A percentile compares a stretch with the other conserved stretches of the same genome.
Conservation (phyloP, 2,329 filamentous ascomycete genomes). For the Colletotrichum spinosum region DNA sequence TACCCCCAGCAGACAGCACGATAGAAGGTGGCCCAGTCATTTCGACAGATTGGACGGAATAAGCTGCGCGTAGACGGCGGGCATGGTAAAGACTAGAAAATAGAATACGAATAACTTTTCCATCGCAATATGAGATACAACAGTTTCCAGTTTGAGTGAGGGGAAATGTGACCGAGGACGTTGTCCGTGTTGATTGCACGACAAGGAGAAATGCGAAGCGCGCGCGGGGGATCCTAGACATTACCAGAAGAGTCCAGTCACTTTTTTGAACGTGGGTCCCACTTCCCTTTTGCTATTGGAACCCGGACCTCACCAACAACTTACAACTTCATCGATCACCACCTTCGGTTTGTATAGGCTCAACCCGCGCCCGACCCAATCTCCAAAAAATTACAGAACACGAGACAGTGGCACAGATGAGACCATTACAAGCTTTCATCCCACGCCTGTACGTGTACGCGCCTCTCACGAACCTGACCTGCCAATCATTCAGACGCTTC, state of each 20-base stretch:
- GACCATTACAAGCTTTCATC: conserved; percentile 15
- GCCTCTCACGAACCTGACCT: conserved; percentile 18
- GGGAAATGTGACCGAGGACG: not conserved
- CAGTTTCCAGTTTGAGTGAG: not conserved
- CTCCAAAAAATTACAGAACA: conserved; percentile 4
- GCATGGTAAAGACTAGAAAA: not conserved
- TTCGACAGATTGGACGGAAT: too few species aligned
- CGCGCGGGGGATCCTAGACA: conserved; percentile 13
- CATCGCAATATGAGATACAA: not conserved
- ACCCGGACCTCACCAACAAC: conserved; percentile 1
- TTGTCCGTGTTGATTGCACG: not conserved
- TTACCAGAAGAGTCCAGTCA: conserved; percentile 11
- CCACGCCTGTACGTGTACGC: conserved; percentile 22
- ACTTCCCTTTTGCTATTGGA: conserved; percentile 15
- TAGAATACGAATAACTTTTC: not conserved
- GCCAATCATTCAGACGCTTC: conserved; percentile 20
- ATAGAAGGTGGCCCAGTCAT: too few species aligned
- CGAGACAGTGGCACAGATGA: conserved; percentile 18
- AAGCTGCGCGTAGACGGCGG: too few species aligned
- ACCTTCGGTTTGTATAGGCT: conserved; percentile 14
- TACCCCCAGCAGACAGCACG: conserved; percentile 13
- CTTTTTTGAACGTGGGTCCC: conserved; percentile 20
- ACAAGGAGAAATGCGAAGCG: not conserved
- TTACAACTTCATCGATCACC: conserved; percentile 14
- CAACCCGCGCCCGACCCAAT: conserved; percentile 7